Base-by-base conservation (phyloP, 2,329 filamentous ascomycete species). In the Diaporthe australafricana region DNA sequence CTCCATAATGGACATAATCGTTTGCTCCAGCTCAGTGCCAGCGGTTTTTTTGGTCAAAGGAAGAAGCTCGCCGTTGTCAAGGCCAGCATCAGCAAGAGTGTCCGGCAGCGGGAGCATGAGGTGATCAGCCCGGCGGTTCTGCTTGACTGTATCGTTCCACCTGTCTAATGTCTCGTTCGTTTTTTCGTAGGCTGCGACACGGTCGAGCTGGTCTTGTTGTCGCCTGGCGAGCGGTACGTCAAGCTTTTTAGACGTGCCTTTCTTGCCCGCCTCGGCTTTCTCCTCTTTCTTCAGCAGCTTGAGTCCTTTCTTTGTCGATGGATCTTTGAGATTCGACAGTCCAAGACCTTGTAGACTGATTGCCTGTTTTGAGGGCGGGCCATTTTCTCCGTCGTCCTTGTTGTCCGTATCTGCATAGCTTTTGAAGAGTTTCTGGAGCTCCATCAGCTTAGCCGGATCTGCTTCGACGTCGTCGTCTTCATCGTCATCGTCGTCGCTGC, bases 81-180 rank as follows among this genome's bases (percentile, higher is more conserved):
- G 82, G 25, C 90, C 89, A 35, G 87, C 87, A 68, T 86, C 87
- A 27, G 87, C 90, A 72, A 91, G 89, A 48, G 91, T 92, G 77
- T 94, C 92, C 3, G 92, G 88, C 0, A 98, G 87, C 6, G 96
- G 96, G 78, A 99, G 99, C 25, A 92, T 87, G 16, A 99, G 86
- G 80, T 98, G 94, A 75, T 98, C 96, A 1, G 96, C 95, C 76
- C 94, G 89, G 72, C 96, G 92, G 81, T 98, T 98, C 40, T 94
- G 91, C 83, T 98, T 97, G 78, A 99, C 95, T 0, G 96, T 98
- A 73, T 98, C 96, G 40, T 92, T 92, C 96, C 96, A 99, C 77
- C 94, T 91, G 74, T 94, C 91, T 32, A 99, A 86, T 0, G 95
- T 96, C 81, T 98, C 92, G 78, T 97, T 98, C 65, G 94, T 95